Percentiles rank a stretch among this genome's conserved stretches.
phyloP scores from a whole-genome alignment of 768 basidiomycete species.

The Boletus sensibilis region DNA sequence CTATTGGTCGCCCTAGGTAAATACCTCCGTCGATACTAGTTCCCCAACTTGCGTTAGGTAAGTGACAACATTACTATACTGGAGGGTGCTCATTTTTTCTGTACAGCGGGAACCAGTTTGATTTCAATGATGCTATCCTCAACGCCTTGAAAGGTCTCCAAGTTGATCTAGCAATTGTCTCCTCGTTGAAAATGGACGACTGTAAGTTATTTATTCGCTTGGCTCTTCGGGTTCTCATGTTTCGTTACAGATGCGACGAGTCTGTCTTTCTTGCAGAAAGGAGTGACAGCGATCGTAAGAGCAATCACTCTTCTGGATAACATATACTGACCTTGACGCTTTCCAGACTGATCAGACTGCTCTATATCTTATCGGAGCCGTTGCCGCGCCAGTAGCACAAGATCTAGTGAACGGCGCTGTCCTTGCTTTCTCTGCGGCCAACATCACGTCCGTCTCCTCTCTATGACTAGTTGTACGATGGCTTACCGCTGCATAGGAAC shows the following conservation, averaged over 20 bases:
- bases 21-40: conserved; percentile 50
- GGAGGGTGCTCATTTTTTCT: conserved; percentile 6
- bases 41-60: conserved; percentile 60
- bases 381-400: conserved; percentile 66
- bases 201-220: conserved; percentile 40
- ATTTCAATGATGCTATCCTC: conserved; percentile 58
- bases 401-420: conserved; percentile 57
- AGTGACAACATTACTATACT: not conserved
- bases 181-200: conserved; percentile 60
- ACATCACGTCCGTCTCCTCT: conserved; percentile 47
- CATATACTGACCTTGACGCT: conserved; percentile 1
- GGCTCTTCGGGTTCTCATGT: conserved; percentile 1
- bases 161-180: conserved; percentile 56
- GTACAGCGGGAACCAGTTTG: conserved; percentile 62
- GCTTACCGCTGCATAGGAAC: conserved; percentile 51
- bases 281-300: conserved; percentile 54
- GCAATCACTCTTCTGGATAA: not conserved
- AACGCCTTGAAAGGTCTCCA: conserved; percentile 57
- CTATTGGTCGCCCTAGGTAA: conserved; percentile 40
- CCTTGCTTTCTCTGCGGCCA: conserved; percentile 54
- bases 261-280: conserved; percentile 55
- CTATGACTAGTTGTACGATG: conserved; percentile 38
- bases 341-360: conserved; percentile 58
- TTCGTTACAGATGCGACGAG: conserved; percentile 47
- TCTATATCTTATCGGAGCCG: conserved; percentile 68